Base-by-base conservation (phyloP, 768 basidiomycete species). In the Mycena maculata region DNA sequence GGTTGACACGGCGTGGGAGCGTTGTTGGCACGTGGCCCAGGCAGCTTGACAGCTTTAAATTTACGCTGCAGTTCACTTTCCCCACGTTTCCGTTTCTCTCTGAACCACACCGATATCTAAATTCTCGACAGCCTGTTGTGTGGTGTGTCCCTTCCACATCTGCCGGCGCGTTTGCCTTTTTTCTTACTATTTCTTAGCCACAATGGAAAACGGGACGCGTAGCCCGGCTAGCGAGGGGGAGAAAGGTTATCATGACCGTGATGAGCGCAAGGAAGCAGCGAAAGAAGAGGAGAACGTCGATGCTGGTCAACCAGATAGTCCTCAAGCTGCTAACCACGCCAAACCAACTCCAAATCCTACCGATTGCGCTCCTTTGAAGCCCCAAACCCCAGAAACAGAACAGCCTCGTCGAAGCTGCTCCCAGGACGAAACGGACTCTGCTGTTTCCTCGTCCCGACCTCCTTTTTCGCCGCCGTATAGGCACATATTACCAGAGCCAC, bases 391-490 rank as follows among this genome's bases (percentile, higher is more conserved):
- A 39, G 45, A 44, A 18, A 20, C 55, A 4, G 45, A 65, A 22
- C 28, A 28, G n/a, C 28, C 11, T 42, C 57, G 57, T 1, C 39
- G 55, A 20, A 41, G 58, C 48, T 64, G 63, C 28, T 3, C 63
- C 8, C 54, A 16, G 22, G 56, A 59, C 23, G 57, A 59, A 6
- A 7, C 39, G 30, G 64, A 60, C 16, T 55, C 61, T 10, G 42
- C 62, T 10, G 47, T 55, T 9, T 55, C 59, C 5, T 53, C 56
- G 18, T 58, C 67, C 18, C 62, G 50, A 16, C 5, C 57, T 0
- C 63, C 68, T 11, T 42, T 42, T 39, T 60, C 68, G 4, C 60
- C 59, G 2, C 63, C 52, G 44, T 66, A 70, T 55, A 61, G 63
- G 22, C 61, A 56, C 42, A 57, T 47, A 3, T 30, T 25, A 8